phyloP scores from a whole-genome alignment of 176 grass and related monocot species.

The Oryza longistaminata region DNA sequence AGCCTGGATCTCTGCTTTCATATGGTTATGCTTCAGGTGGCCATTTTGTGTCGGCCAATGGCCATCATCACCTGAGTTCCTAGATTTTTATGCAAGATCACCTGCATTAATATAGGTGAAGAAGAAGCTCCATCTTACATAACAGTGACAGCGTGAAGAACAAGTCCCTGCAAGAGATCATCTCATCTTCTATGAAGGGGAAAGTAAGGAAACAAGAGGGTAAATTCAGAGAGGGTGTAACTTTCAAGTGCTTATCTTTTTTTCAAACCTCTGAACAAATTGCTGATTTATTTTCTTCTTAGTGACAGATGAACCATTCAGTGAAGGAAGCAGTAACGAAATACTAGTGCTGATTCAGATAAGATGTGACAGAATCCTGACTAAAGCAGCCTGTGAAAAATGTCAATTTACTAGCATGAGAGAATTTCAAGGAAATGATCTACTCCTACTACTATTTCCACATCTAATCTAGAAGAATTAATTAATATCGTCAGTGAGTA shows the following conservation, averaged over 20 bases:
- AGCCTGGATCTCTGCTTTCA: background rate
- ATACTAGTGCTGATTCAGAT: background rate
- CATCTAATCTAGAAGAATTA: background rate
- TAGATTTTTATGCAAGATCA: no score
- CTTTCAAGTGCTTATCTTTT: background rate
- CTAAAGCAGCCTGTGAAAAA: no score
- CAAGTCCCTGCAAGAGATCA: no score
- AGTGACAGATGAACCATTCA: background rate
- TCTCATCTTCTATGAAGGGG: no score
- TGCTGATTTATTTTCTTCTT: background rate
- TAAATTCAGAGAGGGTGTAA: no score
- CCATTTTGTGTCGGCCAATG: background rate
- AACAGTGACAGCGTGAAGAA: no score
- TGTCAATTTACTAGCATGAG: no score
- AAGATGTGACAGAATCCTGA: background rate
- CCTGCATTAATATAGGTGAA: background rate
- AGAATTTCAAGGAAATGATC: background rate
- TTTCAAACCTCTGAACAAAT: background rate
- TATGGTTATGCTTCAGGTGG: background rate
- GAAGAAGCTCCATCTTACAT: no score
- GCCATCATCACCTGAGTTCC: background rate
- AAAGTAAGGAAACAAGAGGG: no score
- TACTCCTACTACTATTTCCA: background rate
- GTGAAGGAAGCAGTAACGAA: background rate
- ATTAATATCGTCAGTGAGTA: background rate